These are phyloP conservation scores for Exophiala xenobiotica DNA, from an alignment of 2,329 filamentous ascomycete species.

Conservation along the genomic window DNA sequence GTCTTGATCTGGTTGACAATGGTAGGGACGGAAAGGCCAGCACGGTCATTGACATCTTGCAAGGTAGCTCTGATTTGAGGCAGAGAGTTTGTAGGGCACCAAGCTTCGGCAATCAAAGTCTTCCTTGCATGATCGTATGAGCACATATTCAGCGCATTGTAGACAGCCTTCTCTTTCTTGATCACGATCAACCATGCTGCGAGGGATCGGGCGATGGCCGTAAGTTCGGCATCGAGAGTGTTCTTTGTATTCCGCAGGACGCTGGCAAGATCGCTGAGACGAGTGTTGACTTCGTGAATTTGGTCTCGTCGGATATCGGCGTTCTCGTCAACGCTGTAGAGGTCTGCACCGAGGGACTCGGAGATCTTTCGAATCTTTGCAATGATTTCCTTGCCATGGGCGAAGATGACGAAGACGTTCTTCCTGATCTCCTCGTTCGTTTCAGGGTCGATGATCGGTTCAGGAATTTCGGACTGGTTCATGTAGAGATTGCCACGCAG, in stretches of 20 bases:
- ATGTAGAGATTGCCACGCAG: conserved; percentile 98
- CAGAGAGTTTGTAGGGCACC: conserved; percentile 91
- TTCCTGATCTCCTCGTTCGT: conserved; percentile 92
- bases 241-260: conserved; percentile 93
- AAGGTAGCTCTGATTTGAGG: conserved; percentile 87
- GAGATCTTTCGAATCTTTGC: conserved; percentile 99
- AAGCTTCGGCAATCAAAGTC: conserved; percentile 95
- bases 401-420: conserved; percentile 99
- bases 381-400: conserved; percentile 96
- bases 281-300: conserved; percentile 94
- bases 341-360: conserved; percentile 90
- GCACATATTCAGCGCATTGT: conserved; percentile 91
- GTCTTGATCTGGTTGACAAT: conserved; percentile 98
- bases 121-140: conserved; percentile 95
- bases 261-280: conserved; percentile 84
- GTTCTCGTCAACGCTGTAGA: conserved; percentile 98
- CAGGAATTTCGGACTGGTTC: conserved; percentile 98
- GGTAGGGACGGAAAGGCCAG: conserved; percentile 92
- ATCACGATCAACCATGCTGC: conserved; percentile 97
- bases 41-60: conserved; percentile 93
- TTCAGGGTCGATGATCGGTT: conserved; percentile 84
- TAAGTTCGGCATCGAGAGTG: conserved; percentile 87
- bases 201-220: conserved; percentile 86
- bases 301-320: conserved; percentile 92
- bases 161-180: conserved; percentile 97